Conservation (phyloP, 2,329 filamentous ascomycete species). For the Pseudopithomyces maydicus region DNA sequence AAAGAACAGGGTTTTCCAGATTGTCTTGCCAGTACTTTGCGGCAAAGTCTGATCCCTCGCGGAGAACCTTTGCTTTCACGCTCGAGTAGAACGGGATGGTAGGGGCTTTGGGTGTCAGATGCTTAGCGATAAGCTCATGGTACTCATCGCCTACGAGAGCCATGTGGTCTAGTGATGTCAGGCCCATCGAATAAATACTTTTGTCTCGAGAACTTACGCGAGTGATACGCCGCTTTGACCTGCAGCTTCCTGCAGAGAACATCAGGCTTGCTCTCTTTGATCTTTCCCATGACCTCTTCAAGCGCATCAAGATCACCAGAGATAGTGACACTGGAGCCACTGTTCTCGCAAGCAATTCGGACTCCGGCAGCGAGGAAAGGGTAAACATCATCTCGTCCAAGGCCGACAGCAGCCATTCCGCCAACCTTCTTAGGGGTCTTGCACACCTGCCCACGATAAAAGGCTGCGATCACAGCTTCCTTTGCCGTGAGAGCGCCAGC, state of each 20-base stretch:
- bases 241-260: constrained; percentile 35
- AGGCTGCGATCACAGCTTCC: constrained; percentile 9
- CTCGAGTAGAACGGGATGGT: constrained; percentile 4
- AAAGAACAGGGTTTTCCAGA: constrained; percentile 12
- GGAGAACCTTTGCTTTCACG: constrained; percentile 3
- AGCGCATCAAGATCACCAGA: constrained; percentile 49
- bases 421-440: background rate
- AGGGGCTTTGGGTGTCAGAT: background rate
- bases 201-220: constrained; percentile 26
- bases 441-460: constrained; percentile 5
- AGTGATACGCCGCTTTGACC: constrained; percentile 53
- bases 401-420: constrained; percentile 14
- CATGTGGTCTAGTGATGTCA: constrained; percentile 39
- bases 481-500: constrained; percentile 1
- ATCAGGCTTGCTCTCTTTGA: background rate
- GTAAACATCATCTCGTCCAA: background rate
- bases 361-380: constrained; percentile 4
- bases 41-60: background rate
- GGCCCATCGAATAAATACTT: no score
- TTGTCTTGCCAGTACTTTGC: constrained; percentile 15
- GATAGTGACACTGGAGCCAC: constrained; percentile 47
- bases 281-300: constrained; percentile 10
- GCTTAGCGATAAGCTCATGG: constrained; percentile 4
- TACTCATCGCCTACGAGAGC: constrained; percentile 35
- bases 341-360: constrained; percentile 33